A percentile compares a stretch with the other conserved stretches of the same genome.
phyloP scores from a whole-genome alignment of 768 basidiomycete species.

The Crassisporium funariophilum region DNA sequence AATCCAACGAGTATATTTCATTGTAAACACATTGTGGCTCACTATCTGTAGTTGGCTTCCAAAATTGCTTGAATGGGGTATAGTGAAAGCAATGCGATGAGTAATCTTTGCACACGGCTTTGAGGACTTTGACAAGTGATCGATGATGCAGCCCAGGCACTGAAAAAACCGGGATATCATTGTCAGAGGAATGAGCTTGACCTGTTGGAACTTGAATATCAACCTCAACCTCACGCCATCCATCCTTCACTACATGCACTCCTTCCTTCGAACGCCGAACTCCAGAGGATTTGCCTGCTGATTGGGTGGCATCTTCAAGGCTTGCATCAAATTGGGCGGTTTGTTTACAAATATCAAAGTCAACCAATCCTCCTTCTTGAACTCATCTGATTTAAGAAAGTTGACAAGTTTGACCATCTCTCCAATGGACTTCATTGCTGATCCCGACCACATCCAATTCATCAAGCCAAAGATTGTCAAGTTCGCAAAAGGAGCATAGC shows the following conservation, averaged over 20 bases:
- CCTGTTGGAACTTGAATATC: conserved; percentile 5
- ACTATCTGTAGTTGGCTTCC: conserved; percentile 14
- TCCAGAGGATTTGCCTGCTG: too few relatives aligned
- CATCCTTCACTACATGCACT: conserved; percentile 9
- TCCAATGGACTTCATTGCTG: conserved; percentile 15
- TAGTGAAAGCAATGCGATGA: too few relatives aligned
- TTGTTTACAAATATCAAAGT: conserved; percentile 11
- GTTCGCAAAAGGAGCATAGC: conserved; percentile 15
- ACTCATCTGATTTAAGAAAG: conserved; percentile 19
- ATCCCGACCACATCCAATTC: conserved; percentile 25
- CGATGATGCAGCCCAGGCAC: too few relatives aligned
- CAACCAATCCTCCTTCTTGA: conserved; percentile 16
- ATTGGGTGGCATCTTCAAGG: background rate
- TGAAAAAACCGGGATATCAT: too few relatives aligned
- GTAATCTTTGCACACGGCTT: too few relatives aligned
- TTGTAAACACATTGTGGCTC: conserved; percentile 21
- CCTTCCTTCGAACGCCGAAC: conserved; percentile 10
- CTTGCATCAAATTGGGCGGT: conserved; percentile 14
- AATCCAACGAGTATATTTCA: conserved; percentile 27
- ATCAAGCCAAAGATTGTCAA: conserved; percentile 19
- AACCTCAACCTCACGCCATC: background rate
- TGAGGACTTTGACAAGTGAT: too few relatives aligned
- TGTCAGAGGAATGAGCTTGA: too few relatives aligned
- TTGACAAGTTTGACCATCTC: conserved; percentile 15
- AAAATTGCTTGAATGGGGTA: conserved; percentile 28